Conservation (phyloP, 768 basidiomycete genomes). For the Collybiopsis confluens region DNA sequence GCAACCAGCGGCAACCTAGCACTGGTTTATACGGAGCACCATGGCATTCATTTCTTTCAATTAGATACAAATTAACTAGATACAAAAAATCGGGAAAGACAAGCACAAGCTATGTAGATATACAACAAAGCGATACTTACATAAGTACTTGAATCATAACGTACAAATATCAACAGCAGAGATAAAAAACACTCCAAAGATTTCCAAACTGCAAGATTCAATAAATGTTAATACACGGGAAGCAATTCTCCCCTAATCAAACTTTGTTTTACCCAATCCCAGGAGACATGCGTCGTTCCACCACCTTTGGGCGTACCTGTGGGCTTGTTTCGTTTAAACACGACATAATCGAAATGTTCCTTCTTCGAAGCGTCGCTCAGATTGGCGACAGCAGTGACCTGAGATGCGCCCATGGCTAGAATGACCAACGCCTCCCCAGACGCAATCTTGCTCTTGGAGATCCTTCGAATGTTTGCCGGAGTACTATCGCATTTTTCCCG, state of each 20-base stretch:
- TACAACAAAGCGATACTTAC: too few species aligned
- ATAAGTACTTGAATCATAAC: too few species aligned
- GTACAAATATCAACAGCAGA: too few species aligned
- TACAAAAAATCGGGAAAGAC: too few species aligned
- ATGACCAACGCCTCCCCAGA: conserved; percentile 55
- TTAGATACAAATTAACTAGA: too few species aligned
- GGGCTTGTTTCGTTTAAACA: conserved; percentile 45
- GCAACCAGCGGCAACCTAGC: too few species aligned
- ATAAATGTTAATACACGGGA: conserved; percentile 10
- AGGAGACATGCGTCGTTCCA: conserved; percentile 39
- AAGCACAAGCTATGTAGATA: too few species aligned
- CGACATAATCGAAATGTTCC: conserved; percentile 24
- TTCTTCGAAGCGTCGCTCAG: not conserved
- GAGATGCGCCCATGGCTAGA: conserved; percentile 70
- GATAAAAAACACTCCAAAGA: too few species aligned
- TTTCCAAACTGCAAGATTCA: too few species aligned
- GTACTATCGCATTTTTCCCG: conserved; percentile 29
- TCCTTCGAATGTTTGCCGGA: not conserved
- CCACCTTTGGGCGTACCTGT: conserved; percentile 19
- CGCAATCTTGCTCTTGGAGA: conserved; percentile 13
- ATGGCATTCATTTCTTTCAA: too few species aligned
- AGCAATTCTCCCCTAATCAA: conserved; percentile 58
- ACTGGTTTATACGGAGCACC: too few species aligned
- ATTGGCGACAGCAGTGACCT: conserved; percentile 46
- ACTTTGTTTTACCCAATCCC: conserved; percentile 77